A percentile compares a stretch with the other conserved stretches of the same genome.
Conservation (phyloP, 1,284 basidiomycete genomes). For the Microbotryum lychnidis-dioicae region DNA sequence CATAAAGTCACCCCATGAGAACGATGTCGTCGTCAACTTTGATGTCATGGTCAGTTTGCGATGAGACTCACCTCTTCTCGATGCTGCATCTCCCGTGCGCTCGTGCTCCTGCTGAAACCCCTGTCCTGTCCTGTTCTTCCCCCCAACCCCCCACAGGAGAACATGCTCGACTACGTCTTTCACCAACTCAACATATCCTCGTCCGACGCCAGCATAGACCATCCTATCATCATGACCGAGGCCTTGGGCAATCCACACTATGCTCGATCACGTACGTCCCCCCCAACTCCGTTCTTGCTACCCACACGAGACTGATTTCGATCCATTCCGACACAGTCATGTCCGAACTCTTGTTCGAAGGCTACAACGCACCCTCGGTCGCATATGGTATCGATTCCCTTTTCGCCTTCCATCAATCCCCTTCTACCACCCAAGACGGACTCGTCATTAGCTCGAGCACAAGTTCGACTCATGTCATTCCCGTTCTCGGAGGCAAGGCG, state of each 20-base stretch:
- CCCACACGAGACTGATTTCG: not conserved
- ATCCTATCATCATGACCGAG: constrained; percentile 92
- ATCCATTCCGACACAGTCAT: constrained; percentile 53
- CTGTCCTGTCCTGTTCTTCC: not conserved
- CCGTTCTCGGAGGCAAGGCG: constrained; percentile 68
- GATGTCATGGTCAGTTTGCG: constrained; percentile 68
- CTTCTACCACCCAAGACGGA: constrained; percentile 55
- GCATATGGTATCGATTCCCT: constrained; percentile 84
- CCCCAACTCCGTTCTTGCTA: not conserved
- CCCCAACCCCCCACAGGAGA: constrained; percentile 59
- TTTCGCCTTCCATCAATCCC: constrained; percentile 75
- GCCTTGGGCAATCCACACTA: constrained; percentile 81
- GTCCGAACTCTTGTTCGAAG: constrained; percentile 93
- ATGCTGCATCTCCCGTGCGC: not conserved
- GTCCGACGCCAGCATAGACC: constrained; percentile 54
- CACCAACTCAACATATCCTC: constrained; percentile 65
- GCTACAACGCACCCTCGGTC: constrained; percentile 77
- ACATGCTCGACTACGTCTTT: constrained; percentile 86
- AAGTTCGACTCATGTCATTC: constrained; percentile 76
- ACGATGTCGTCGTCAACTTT: constrained; percentile 77
- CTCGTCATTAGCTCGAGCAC: constrained; percentile 76
- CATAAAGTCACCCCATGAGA: constrained; percentile 75
- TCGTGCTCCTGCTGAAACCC: not conserved
- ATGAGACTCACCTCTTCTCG: not conserved
- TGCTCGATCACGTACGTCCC: constrained; percentile 50